These are phyloP conservation scores for Stipa capillata DNA, from an alignment of 176 grass and related monocot species.

Conservation along the genomic window DNA sequence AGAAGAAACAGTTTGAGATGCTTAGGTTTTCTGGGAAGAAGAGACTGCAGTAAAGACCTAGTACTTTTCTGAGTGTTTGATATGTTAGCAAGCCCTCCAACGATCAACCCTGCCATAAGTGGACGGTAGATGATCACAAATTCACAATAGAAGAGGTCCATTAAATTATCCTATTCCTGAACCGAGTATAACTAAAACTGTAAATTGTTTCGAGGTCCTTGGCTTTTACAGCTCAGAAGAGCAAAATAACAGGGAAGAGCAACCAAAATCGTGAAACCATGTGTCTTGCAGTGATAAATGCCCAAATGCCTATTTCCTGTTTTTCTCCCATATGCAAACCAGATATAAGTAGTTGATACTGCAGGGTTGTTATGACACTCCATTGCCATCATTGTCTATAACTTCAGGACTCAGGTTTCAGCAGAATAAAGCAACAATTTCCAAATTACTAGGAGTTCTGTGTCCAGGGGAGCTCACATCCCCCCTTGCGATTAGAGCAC, in stretches of 20 bases:
- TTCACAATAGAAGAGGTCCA: background rate
- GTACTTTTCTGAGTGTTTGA: slow-evolving; percentile 64
- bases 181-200: background rate
- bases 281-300: background rate
- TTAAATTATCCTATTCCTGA: background rate
- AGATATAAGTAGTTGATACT: background rate
- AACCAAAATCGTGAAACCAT: background rate
- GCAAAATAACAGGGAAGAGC: background rate
- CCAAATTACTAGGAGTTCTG: background rate
- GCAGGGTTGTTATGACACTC: background rate
- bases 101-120: slow-evolving; percentile 49
- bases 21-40: background rate
- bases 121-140: background rate
- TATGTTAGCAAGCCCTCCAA: slow-evolving; percentile 70
- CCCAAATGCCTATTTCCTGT: too few relatives aligned
- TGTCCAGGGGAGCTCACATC: background rate
- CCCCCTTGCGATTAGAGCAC: background rate
- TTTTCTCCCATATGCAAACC: background rate
- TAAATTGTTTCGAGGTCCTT: background rate
- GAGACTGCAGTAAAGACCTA: slow-evolving; percentile 36
- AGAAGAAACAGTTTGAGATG: background rate
- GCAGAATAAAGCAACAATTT: background rate
- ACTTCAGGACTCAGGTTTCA: background rate
- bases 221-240: background rate
- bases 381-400: background rate